These are phyloP conservation scores for Plasmodium chabaudi DNA, from an alignment of 169 alveolate genomes.

Conservation along the genomic window DNA sequence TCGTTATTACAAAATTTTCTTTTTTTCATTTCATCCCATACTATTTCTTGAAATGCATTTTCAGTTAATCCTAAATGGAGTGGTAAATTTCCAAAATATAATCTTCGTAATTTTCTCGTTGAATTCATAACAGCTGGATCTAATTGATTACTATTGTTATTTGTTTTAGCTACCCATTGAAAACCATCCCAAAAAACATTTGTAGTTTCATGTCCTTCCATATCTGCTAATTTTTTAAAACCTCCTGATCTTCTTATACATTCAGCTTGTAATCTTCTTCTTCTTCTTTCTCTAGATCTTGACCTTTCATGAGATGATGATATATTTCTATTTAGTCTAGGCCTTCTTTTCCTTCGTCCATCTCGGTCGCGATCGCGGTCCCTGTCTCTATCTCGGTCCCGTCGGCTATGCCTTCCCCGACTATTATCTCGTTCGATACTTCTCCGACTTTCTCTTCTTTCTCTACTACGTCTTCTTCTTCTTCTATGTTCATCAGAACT, in stretches of 20 bases:
- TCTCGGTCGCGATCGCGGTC: constrained; percentile 9
- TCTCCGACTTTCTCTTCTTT: neutral
- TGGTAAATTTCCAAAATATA: constrained; percentile 93
- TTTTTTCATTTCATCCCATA: constrained; percentile 91
- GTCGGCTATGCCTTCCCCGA: constrained; percentile 34
- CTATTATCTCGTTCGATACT: neutral
- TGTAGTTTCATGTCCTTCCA: constrained; percentile 93
- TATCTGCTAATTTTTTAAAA: constrained; percentile 91
- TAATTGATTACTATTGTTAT: constrained; percentile 80
- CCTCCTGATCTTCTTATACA: constrained; percentile 93
- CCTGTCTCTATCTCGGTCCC: constrained; percentile 5
- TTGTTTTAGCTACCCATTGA: constrained; percentile 95
- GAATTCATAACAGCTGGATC: constrained; percentile 93
- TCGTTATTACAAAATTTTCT: constrained; percentile 91
- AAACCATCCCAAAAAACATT: constrained; percentile 94
- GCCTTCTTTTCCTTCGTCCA: constrained; percentile 41
- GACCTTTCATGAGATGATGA: constrained; percentile 87
- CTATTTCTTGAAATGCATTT: constrained; percentile 89
- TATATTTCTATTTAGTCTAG: constrained; percentile 78
- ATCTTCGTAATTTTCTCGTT: constrained; percentile 90
- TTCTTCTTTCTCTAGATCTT: constrained; percentile 85
- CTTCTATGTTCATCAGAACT: constrained; percentile 29
- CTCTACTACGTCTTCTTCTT: constrained; percentile 17
- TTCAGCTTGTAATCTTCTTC: constrained; percentile 87
- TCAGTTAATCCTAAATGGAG: constrained; percentile 91